A percentile compares a stretch with the other conserved stretches of the same genome.
These are phyloP conservation scores for Bruguiera gymnorhiza DNA, from an alignment of 345 rosid species.

Conservation along the genomic window DNA sequence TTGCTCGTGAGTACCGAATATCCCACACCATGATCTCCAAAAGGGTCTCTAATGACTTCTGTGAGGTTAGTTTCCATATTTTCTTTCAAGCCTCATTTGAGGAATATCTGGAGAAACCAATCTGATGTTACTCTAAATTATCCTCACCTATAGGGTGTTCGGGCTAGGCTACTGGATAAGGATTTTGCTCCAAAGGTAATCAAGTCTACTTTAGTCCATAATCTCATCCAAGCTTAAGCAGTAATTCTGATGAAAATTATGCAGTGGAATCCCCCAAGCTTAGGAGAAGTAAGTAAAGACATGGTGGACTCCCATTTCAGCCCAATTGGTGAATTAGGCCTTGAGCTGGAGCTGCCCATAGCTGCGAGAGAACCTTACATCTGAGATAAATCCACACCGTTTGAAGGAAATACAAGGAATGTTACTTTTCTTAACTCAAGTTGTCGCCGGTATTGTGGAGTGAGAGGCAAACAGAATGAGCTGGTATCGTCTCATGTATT, in stretches of 20 bases:
- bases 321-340: constrained; percentile 35
- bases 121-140: background rate
- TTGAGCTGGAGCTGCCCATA: constrained; percentile 53
- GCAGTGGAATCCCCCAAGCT: constrained; percentile 66
- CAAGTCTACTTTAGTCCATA: background rate
- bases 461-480: background rate
- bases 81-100: background rate
- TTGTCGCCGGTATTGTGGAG: background rate
- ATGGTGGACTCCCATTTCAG: constrained; percentile 55
- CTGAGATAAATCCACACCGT: constrained; percentile 11
- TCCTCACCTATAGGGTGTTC: constrained; percentile 53
- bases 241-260: constrained; percentile 7
- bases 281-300: constrained; percentile 51
- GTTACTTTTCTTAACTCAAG: background rate
- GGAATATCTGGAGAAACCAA: background rate
- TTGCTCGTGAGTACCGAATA: constrained; percentile 70
- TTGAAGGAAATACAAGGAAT: background rate
- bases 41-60: constrained; percentile 64
- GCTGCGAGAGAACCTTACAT: constrained; percentile 46
- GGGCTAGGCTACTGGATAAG: constrained; percentile 74
- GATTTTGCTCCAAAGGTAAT: constrained; percentile 92
- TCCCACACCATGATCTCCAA: constrained; percentile 58
- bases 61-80: constrained; percentile 47
- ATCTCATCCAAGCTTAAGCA: background rate
- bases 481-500: background rate